Percentiles rank a stretch among this genome's conserved stretches.
phyloP scores from a whole-genome alignment of 2,329 filamentous ascomycete species.

The Furcasterigmium sp. region DNA sequence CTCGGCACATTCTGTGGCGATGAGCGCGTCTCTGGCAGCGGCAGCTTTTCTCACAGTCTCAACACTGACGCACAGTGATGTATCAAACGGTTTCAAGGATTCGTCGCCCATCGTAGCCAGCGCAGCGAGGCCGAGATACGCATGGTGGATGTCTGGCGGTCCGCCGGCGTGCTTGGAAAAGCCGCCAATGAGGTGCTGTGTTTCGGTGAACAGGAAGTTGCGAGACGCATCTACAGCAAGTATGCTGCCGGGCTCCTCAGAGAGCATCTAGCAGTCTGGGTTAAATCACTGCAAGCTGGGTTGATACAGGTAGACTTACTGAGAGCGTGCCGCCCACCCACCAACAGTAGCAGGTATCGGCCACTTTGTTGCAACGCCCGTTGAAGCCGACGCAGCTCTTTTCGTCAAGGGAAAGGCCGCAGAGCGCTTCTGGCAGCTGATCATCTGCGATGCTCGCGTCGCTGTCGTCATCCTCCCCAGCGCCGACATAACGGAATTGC shows the following conservation, averaged over 20 bases:
- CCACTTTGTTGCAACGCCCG: conserved; percentile 83
- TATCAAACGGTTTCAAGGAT: conserved; percentile 66
- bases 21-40: conserved; percentile 34
- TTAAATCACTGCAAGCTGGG: neutral
- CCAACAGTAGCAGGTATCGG: conserved; percentile 94
- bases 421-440: conserved; percentile 22
- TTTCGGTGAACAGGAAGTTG: conserved; percentile 78
- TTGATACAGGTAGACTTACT: too few relatives aligned
- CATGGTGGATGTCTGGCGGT: conserved; percentile 78
- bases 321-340: conserved; percentile 70
- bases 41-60: conserved; percentile 48
- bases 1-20: conserved; percentile 9
- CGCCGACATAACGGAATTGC: conserved; percentile 54
- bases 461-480: conserved; percentile 35
- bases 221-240: conserved; percentile 57
- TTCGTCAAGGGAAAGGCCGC: conserved; percentile 25
- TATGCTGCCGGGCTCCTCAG: conserved; percentile 41
- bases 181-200: conserved; percentile 79
- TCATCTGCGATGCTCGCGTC: conserved; percentile 19
- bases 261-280: conserved; percentile 43
- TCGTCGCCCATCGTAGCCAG: conserved; percentile 68
- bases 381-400: conserved; percentile 69
- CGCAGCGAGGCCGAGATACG: conserved; percentile 79
- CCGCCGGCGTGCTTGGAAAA: conserved; percentile 69
- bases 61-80: conserved; percentile 68